Base-by-base conservation (phyloP, 257 asterid genomes). In the Primulina tabacum region DNA sequence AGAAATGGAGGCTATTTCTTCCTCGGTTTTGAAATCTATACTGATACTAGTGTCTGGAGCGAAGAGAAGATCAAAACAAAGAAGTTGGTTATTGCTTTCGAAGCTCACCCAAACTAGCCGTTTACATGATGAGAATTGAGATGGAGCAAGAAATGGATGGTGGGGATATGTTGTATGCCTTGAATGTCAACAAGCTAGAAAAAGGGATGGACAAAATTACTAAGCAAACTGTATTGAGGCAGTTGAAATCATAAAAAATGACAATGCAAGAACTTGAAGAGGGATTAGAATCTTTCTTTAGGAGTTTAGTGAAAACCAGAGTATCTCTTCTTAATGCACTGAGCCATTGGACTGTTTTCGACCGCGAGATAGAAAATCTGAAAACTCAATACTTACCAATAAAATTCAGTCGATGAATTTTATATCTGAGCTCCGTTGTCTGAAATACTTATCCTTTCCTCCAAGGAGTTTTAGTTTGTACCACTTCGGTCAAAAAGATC, bases 21-120 rank as follows among this genome's bases (percentile, higher is more conserved):
- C 68, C 11, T 28, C 29, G 2, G 58, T 29, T 18, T 64, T 78
- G 60, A 70, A 66, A 50, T 71, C 60, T 3, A 16, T n/a, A 47
- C n/a, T 68, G 59, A 38, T 70, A 8, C 50, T 67, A n/a, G 29
- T 75, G 3, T 72, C 74, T 0, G 57, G 66, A 9, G 4, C 30
- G 57, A 77, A 77, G 35, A 50, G 28, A 62, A 43, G 16, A 29
- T 68, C 78, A 33, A 71, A 47, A 20, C 20, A 10, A 14, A 67
- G 40, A 28, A 0, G 64, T 21, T 74, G 80, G 80, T 77, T 81
- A 21, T 3, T 75, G 29, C 26, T 79, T 32, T 73, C 78, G 3
- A 78, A 76, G 11, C n/a, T 70, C 0, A 5, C 77, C 11, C 58
- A 35, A 20, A 34, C 76, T 28, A 68, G 60, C 40, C 11, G 64